Evolutionary conservation across 768 basidiomycete species (phyloP).

Genomic region (Lanmaoa rubissima): DNA sequence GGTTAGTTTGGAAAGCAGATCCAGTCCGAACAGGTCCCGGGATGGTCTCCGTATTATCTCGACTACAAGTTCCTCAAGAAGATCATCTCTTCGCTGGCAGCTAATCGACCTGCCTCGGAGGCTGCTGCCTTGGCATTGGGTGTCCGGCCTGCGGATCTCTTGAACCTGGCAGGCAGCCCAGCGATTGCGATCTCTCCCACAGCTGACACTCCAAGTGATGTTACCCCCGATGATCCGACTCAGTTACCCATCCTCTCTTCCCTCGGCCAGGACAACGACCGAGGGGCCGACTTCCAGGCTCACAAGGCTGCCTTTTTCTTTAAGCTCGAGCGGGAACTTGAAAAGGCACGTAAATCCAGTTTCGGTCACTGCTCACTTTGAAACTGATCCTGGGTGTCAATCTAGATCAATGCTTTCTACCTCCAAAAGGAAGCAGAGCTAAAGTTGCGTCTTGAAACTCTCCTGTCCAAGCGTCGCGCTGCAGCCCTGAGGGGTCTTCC

Average conservation of each 20-base stretch:
- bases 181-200: slow-evolving; percentile 29
- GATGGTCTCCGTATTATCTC: slow-evolving; percentile 94
- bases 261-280: slow-evolving; percentile 63
- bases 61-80: slow-evolving; percentile 99
- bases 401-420: slow-evolving; percentile 96
- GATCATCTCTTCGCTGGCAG: slow-evolving; percentile 93
- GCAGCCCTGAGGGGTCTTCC: slow-evolving; percentile 70
- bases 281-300: slow-evolving; percentile 85
- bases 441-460: slow-evolving; percentile 84
- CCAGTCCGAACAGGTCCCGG: slow-evolving; percentile 92
- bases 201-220: slow-evolving; percentile 11
- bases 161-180: slow-evolving; percentile 34
- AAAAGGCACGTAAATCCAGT: slow-evolving; percentile 64
- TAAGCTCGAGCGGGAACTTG: slow-evolving; percentile 94
- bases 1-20: slow-evolving; percentile 96
- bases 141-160: slow-evolving; percentile 63
- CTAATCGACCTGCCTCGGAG: slow-evolving; percentile 87
- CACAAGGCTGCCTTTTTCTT: slow-evolving; percentile 99
- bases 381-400: slow-evolving; percentile 5
- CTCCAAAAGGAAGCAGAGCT: slow-evolving; percentile 96
- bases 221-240: slow-evolving; percentile 39
- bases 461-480: slow-evolving; percentile 90
- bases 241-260: slow-evolving; percentile 60
- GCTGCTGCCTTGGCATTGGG: slow-evolving; percentile 84
- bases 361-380: slow-evolving; percentile 4